These are phyloP conservation scores for Entomortierella beljakovae DNA, from an alignment of 192 early-diverging fungal genomes.

Conservation along the genomic window DNA sequence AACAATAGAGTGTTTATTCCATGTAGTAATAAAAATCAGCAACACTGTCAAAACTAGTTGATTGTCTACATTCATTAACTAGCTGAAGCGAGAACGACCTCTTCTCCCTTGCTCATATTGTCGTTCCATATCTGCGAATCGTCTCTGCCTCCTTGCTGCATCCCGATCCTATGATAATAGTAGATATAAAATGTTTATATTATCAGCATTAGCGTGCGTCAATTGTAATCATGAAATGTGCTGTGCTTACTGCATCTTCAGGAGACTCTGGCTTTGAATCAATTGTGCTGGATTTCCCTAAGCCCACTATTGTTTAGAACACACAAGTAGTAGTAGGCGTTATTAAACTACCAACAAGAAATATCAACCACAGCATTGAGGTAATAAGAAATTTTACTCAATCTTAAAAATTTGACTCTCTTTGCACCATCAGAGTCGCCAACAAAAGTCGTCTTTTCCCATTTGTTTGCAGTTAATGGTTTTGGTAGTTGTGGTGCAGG, in stretches of 20 bases:
- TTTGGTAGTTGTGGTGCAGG: background rate
- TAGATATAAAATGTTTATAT: background rate
- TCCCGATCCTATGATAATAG: conserved; percentile 8
- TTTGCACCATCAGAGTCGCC: conserved; percentile 32
- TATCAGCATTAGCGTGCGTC: background rate
- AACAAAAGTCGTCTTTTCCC: conserved; percentile 37
- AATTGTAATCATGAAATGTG: background rate
- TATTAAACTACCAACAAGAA: too few species aligned
- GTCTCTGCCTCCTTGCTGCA: conserved; percentile 19
- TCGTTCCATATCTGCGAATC: conserved; percentile 19
- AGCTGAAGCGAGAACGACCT: conserved; percentile 19
- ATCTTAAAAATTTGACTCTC: conserved; percentile 27
- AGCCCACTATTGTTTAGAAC: too few species aligned
- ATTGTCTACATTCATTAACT: too few species aligned
- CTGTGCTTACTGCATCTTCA: conserved; percentile 24
- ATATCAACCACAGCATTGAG: too few species aligned
- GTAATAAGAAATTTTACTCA: too few species aligned
- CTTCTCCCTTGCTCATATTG: conserved; percentile 33
- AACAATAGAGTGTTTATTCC: background rate
- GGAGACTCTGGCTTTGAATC: conserved; percentile 23
- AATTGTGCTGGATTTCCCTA: conserved; percentile 32
- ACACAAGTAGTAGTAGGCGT: too few species aligned
- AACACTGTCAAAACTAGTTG: too few species aligned
- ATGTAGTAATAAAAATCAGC: background rate
- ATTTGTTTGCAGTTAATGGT: conserved; percentile 14